Percentiles rank a stretch among this genome's conserved stretches.
Conservation (phyloP, 768 basidiomycete species). For the Nevesoporus exiguus region DNA sequence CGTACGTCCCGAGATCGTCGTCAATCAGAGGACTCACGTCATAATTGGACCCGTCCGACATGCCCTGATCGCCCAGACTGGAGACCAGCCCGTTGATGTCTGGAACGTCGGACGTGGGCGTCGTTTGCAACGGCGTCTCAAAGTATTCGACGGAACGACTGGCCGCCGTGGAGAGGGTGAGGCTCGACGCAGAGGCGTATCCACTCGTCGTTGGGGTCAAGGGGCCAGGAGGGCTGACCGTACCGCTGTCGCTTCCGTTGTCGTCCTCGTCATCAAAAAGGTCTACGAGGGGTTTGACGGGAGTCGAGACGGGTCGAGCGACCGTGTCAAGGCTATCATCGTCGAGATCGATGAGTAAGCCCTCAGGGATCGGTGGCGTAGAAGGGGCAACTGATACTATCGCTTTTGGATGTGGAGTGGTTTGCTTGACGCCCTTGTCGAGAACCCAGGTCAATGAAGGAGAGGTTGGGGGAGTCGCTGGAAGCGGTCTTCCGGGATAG, state of each 20-base stretch:
- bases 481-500: slow-evolving; percentile 33
- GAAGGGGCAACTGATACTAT: slow-evolving; percentile 17
- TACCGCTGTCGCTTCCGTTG: slow-evolving; percentile 29
- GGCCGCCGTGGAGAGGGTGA: slow-evolving; percentile 24
- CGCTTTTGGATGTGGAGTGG: slow-evolving; percentile 15
- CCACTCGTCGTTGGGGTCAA: slow-evolving; percentile 31
- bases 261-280: slow-evolving; percentile 25
- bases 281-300: slow-evolving; percentile 20
- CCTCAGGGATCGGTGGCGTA: slow-evolving; percentile 44
- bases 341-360: slow-evolving; percentile 54
- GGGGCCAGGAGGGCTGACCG: slow-evolving; percentile 31
- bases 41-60: slow-evolving; percentile 51
- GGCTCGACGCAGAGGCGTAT: slow-evolving; percentile 26
- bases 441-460: slow-evolving; percentile 35
- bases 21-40: slow-evolving; percentile 51
- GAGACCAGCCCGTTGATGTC: slow-evolving; percentile 65
- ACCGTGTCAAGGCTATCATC: slow-evolving; percentile 35
- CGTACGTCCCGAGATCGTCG: slow-evolving; percentile 19
- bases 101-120: slow-evolving; percentile 39
- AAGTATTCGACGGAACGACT: slow-evolving; percentile 28
- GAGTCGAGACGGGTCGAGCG: slow-evolving; percentile 5
- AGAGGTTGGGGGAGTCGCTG: slow-evolving; percentile 31
- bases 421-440: slow-evolving; percentile 23
- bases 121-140: slow-evolving; percentile 28
- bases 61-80: slow-evolving; percentile 44